Base-by-base conservation (phyloP, 2,329 filamentous ascomycete species). In the Aureobasidium sp. region DNA sequence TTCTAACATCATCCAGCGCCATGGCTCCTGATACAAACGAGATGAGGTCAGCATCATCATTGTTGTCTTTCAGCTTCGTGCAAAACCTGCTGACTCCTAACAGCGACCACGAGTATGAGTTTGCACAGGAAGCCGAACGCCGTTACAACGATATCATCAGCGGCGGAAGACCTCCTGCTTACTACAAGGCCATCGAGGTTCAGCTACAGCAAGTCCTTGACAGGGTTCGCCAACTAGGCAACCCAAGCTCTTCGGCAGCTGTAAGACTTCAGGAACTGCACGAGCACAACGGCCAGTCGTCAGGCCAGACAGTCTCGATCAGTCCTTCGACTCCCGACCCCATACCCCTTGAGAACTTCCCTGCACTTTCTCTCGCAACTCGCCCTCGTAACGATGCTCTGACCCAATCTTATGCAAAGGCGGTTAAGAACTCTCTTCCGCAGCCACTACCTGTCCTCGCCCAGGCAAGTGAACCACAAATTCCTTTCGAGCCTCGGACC, bases 251-350 rank as follows among this genome's bases (percentile, higher is more conserved):
- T 29, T 57, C 53, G 20, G 49, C 29, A 42, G 65, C 67, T 37
- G 51, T 57, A n/a, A 63, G 61, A n/a, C 56, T 70, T 8, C 63
- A 63, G 39, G 63, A 60, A 25, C 55, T 64, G 27, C 67, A 69
- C 48, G 65, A 65, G 31, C 52, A 25, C 17, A 48, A 22, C 20
- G 37, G 29, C 34, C 52, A 15, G 48, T 62, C 47, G 8, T 22
- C 41, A 5, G 15, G 14, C 11, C 31, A 27, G 14, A 36, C 55
- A 22, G 7, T 31, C 22, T 48, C 42, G 9, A 15, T 14, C 20
- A 34, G 27, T n/a, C 34, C 55, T 9, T 37, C 55, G 55, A 39
- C n/a, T n/a, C 20, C 22, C 17, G 31, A 48, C 3, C 4, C n/a
- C 5, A 7, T 37, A 11, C 42, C 6, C 34, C 42, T 58, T 11